Evolutionary conservation across 495 filamentous ascomycete genomes (phyloP).

Genomic region (Opeltia flavorubescens): DNA sequence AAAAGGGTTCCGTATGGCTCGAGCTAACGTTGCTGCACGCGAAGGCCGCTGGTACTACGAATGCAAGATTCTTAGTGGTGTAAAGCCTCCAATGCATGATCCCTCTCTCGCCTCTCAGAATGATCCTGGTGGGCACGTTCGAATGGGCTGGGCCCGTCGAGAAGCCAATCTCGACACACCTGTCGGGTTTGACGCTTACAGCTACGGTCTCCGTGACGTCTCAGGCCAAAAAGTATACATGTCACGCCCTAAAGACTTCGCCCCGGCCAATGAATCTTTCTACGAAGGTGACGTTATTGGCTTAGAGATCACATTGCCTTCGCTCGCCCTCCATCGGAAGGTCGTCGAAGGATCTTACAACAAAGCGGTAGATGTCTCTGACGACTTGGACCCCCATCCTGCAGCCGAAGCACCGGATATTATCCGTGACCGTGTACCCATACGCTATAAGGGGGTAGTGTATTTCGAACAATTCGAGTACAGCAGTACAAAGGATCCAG

Average conservation of each 20-base stretch:
- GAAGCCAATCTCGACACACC: conserved; percentile 87
- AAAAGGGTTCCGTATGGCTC: conserved; percentile 64
- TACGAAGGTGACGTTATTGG: conserved; percentile 88
- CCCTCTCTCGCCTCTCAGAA: conserved; percentile 9
- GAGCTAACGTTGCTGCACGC: conserved; percentile 82
- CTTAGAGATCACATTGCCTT: conserved; percentile 79
- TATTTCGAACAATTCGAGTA: conserved; percentile 96
- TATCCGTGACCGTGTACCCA: conserved; percentile 86
- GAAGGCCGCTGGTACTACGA: conserved; percentile 92
- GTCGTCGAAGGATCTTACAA: conserved; percentile 81
- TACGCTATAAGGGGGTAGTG: conserved; percentile 79
- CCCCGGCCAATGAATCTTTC: conserved; percentile 33
- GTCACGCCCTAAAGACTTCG: conserved; percentile 81
- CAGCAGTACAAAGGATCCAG: conserved; percentile 73
- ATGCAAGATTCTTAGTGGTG: conserved; percentile 66
- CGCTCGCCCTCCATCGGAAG: conserved; percentile 69
- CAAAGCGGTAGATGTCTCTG: conserved; percentile 51
- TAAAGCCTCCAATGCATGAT: conserved; percentile 21
- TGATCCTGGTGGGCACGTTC: conserved; percentile 52
- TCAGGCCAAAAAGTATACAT: conserved; percentile 84
- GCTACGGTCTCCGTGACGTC: conserved; percentile 83
- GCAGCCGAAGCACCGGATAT: conserved; percentile 47
- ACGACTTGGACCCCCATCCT: conserved; percentile 37
- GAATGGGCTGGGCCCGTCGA: conserved; percentile 77
- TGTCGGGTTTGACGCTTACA: conserved; percentile 91